Conservation (phyloP, 108 stramenopile genomes). For the Nitzschia sp. region DNA sequence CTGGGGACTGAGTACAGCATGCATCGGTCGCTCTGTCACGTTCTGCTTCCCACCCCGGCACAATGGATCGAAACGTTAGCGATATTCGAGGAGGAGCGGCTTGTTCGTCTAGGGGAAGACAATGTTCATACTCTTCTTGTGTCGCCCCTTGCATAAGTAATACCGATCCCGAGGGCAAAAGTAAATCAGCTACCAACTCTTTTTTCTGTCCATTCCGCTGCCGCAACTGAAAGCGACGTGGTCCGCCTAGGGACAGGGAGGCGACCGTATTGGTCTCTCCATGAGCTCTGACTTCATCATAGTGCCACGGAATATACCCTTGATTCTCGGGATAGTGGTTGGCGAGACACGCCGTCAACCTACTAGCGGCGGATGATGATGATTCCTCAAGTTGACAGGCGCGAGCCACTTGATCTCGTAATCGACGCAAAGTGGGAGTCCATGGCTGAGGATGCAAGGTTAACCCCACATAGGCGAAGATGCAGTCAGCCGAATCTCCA, state of each 20-base stretch:
- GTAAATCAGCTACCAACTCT: background rate
- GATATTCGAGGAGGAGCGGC: slow-evolving; percentile 4
- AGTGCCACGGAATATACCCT: slow-evolving; percentile 19
- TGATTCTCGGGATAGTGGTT: background rate
- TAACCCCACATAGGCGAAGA: slow-evolving; percentile 11
- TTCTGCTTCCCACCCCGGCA: slow-evolving; percentile 5
- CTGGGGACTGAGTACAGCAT: background rate
- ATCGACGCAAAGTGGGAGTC: background rate
- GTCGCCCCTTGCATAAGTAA: slow-evolving; percentile 4
- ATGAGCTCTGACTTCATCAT: slow-evolving; percentile 11
- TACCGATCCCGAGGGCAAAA: slow-evolving; percentile 9
- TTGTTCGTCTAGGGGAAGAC: background rate
- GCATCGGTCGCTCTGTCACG: background rate
- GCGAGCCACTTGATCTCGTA: background rate
- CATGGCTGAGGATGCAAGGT: background rate
- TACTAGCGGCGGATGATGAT: background rate
- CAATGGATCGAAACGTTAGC: slow-evolving; percentile 14
- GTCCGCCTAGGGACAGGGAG: slow-evolving; percentile 11
- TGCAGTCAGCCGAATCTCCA: slow-evolving; percentile 6
- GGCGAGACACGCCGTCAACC: slow-evolving; percentile 16
- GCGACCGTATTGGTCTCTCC: slow-evolving; percentile 9
- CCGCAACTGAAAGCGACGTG: slow-evolving; percentile 10
- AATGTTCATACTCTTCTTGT: slow-evolving; percentile 18
- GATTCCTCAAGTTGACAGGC: background rate
- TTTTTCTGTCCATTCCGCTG: background rate